Percentiles rank a stretch among this genome's conserved stretches.
These are phyloP conservation scores for Isatis tinctoria DNA, from an alignment of 345 rosid genomes.

Conservation along the genomic window DNA sequence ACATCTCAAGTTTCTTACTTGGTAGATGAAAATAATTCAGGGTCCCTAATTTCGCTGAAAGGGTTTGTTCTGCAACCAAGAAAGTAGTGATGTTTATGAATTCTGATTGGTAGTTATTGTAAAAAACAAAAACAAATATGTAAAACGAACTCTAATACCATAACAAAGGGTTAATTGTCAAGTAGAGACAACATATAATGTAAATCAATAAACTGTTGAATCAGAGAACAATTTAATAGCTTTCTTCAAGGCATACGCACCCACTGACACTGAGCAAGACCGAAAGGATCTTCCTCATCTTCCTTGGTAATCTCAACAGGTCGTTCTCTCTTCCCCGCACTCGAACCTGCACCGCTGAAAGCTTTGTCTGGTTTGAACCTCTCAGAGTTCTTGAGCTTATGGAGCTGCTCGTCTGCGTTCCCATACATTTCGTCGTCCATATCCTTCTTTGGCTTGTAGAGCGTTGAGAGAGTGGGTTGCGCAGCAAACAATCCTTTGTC, in stretches of 20 bases:
- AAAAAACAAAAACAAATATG: too few relatives aligned
- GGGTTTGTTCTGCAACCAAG: too few relatives aligned
- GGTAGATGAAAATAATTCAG: background rate
- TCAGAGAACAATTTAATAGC: background rate
- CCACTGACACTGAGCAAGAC: conserved; percentile 44
- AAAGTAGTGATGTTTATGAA: too few relatives aligned
- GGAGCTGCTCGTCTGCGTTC: conserved; percentile 69
- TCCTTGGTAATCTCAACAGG: conserved; percentile 74
- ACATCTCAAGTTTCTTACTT: background rate
- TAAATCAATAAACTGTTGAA: too few relatives aligned
- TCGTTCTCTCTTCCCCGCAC: conserved; percentile 46
- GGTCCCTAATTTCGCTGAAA: too few relatives aligned
- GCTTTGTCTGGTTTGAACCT: conserved; percentile 72
- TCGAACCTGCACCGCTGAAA: conserved; percentile 46
- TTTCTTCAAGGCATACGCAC: conserved; percentile 39
- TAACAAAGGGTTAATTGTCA: too few relatives aligned
- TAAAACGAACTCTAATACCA: too few relatives aligned
- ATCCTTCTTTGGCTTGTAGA: conserved; percentile 84
- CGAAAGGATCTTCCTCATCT: conserved; percentile 48
- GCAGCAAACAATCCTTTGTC: conserved; percentile 87
- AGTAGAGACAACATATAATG: too few relatives aligned
- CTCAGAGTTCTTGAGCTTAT: conserved; percentile 67
- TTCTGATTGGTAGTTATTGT: too few relatives aligned
- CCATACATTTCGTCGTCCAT: conserved; percentile 74
- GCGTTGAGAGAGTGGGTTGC: conserved; percentile 80